These are phyloP conservation scores for Naematelia encephala DNA, from an alignment of 768 basidiomycete species.

Conservation along the genomic window DNA sequence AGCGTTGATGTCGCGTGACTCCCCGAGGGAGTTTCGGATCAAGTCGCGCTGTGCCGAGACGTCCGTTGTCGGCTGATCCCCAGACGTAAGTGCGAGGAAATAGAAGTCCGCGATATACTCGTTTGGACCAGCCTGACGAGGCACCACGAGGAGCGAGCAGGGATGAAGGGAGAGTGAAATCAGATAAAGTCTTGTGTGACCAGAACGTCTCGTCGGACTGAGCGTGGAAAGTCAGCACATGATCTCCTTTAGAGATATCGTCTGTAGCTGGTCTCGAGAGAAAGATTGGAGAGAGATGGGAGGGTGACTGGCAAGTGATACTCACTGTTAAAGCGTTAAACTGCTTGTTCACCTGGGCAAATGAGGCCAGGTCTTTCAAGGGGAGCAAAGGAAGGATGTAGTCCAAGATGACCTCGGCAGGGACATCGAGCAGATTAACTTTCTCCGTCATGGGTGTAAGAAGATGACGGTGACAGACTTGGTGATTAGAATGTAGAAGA, in stretches of 20 bases:
- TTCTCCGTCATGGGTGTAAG: not conserved
- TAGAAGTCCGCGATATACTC: constrained; percentile 20
- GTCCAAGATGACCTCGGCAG: constrained; percentile 74
- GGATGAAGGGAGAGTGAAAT: constrained; percentile 28
- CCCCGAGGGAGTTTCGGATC: constrained; percentile 4
- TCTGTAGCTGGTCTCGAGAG: too few species aligned
- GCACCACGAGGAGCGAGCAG: constrained; percentile 14
- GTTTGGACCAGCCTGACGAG: constrained; percentile 18
- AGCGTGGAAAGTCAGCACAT: not conserved
- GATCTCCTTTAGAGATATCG: not conserved
- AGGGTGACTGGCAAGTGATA: constrained; percentile 1
- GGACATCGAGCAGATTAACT: constrained; percentile 54
- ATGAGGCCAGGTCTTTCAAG: constrained; percentile 58
- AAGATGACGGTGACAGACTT: not conserved
- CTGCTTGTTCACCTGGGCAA: constrained; percentile 64
- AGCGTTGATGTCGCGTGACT: constrained; percentile 9
- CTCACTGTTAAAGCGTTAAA: constrained; percentile 55
- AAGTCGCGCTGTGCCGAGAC: constrained; percentile 15
- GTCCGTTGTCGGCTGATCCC: constrained; percentile 35
- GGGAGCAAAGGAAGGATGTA: constrained; percentile 58
- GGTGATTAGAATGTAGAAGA: not conserved
- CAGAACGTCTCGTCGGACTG: constrained; percentile 41
- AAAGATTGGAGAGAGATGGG: not conserved
- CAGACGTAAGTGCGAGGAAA: constrained; percentile 38
- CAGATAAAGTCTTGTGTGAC: constrained; percentile 26